Conservation (phyloP, 768 basidiomycete species). For the Lactarius deliciosus region DNA sequence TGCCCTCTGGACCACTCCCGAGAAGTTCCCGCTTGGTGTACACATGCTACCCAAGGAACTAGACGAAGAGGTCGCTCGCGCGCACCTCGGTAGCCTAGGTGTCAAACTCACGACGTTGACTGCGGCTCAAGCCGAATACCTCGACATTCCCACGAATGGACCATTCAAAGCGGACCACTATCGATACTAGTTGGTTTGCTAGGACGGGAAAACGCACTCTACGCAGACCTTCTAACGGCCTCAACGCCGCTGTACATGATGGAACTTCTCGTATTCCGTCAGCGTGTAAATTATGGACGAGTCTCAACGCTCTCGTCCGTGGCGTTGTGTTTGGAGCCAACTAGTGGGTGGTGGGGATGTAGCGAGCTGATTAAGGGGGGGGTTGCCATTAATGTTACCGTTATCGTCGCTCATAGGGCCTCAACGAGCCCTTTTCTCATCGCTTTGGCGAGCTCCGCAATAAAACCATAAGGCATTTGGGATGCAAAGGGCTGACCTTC, state of each 20-base stretch:
- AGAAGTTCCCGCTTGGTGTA: conserved; percentile 93
- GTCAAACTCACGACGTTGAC: conserved; percentile 87
- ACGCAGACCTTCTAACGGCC: conserved; percentile 46
- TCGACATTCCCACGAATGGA: conserved; percentile 84
- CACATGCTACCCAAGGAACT: conserved; percentile 99
- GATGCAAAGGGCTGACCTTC: neutral
- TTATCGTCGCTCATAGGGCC: conserved; percentile 41
- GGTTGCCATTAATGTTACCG: conserved; percentile 15
- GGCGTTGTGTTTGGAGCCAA: conserved; percentile 19
- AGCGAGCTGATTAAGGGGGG: conserved; percentile 22
- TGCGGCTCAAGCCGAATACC: conserved; percentile 78
- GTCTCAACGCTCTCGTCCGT: conserved; percentile 45
- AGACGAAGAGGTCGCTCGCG: conserved; percentile 98
- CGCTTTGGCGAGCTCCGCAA: conserved; percentile 5
- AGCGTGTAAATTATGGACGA: conserved; percentile 51
- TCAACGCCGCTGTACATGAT: conserved; percentile 61
- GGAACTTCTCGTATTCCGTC: conserved; percentile 69
- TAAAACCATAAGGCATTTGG: conserved; percentile 3
- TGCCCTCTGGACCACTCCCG: conserved; percentile 91
- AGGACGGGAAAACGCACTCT: conserved; percentile 19
- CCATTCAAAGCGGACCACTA: conserved; percentile 76
- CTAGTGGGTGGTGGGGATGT: conserved; percentile 13
- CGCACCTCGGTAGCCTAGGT: conserved; percentile 87
- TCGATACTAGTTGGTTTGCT: conserved; percentile 49
- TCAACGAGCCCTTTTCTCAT: conserved; percentile 52